phyloP scores from a whole-genome alignment of 495 filamentous ascomycete species.

The Penicillium egyptiacum region DNA sequence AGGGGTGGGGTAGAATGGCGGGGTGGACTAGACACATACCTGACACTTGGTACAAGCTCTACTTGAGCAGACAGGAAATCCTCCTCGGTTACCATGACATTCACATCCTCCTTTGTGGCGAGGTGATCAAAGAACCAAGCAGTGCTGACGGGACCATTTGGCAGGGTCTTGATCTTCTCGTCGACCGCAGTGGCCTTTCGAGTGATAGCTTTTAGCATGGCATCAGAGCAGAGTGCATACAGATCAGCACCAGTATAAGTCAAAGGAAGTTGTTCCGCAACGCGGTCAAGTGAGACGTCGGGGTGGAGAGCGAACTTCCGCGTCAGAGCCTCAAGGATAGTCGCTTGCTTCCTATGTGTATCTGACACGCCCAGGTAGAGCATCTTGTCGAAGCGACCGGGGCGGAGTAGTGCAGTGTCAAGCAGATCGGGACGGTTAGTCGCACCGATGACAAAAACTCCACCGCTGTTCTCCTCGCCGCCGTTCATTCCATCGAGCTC shows the following conservation, averaged over 20 bases:
- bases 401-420: slow-evolving; percentile 85
- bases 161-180: slow-evolving; percentile 66
- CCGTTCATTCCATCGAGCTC: slow-evolving; percentile 98
- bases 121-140: slow-evolving; percentile 95
- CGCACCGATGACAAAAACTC: slow-evolving; percentile 96
- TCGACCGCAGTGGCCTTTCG: slow-evolving; percentile 84
- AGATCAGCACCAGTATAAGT: slow-evolving; percentile 97
- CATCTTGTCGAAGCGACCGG: slow-evolving; percentile 98
- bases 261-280: slow-evolving; percentile 81
- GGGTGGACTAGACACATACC: slow-evolving; percentile 39
- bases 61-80: slow-evolving; percentile 79
- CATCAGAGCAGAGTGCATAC: slow-evolving; percentile 94
- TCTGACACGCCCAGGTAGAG: slow-evolving; percentile 94
- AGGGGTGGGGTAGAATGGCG: not conserved
- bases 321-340: slow-evolving; percentile 89
- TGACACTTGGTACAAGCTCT: slow-evolving; percentile 89
- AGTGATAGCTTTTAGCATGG: slow-evolving; percentile 98
- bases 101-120: slow-evolving; percentile 76
- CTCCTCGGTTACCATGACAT: slow-evolving; percentile 80
- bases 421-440: slow-evolving; percentile 94
- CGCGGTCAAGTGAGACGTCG: slow-evolving; percentile 65
- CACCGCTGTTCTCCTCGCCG: slow-evolving; percentile 77
- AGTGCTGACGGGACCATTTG: slow-evolving; percentile 65
- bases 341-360: slow-evolving; percentile 94
- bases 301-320: slow-evolving; percentile 87